A percentile compares a stretch with the other conserved stretches of the same genome.
Evolutionary conservation across 2,329 filamentous ascomycete species (phyloP).

Genomic region (Apiospora kogelbergensis): DNA sequence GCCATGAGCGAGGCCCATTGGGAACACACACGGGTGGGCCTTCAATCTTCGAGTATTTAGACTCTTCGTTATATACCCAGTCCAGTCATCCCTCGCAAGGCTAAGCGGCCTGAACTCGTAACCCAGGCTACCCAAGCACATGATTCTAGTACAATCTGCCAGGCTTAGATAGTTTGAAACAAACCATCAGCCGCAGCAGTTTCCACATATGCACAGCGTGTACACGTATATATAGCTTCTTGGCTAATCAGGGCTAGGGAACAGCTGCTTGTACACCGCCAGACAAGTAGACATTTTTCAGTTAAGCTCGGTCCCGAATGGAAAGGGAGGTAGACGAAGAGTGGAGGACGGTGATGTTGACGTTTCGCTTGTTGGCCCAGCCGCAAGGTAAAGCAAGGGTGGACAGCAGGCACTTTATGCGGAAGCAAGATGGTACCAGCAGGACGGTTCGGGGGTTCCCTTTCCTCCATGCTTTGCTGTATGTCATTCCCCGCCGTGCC

Average conservation of each 20-base stretch:
- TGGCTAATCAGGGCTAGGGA: not conserved
- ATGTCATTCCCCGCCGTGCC: not conserved
- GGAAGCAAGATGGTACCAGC: not conserved
- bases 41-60: not conserved
- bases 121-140: not conserved
- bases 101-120: not conserved
- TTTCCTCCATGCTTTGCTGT: not conserved
- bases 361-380: not conserved
- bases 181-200: not conserved
- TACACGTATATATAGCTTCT: not conserved
- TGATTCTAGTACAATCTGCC: not conserved
- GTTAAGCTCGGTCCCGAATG: not conserved
- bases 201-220: not conserved
- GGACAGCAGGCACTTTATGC: no score
- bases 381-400: not conserved
- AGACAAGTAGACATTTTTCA: not conserved
- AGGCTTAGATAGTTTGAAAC: not conserved
- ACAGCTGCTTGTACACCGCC: not conserved
- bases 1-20: not conserved
- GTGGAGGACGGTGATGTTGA: not conserved
- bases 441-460: not conserved
- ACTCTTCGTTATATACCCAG: not conserved
- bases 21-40: not conserved
- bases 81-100: not conserved
- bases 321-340: not conserved